Conservation (phyloP, 129 eudicot species). For the Centella asiatica region DNA sequence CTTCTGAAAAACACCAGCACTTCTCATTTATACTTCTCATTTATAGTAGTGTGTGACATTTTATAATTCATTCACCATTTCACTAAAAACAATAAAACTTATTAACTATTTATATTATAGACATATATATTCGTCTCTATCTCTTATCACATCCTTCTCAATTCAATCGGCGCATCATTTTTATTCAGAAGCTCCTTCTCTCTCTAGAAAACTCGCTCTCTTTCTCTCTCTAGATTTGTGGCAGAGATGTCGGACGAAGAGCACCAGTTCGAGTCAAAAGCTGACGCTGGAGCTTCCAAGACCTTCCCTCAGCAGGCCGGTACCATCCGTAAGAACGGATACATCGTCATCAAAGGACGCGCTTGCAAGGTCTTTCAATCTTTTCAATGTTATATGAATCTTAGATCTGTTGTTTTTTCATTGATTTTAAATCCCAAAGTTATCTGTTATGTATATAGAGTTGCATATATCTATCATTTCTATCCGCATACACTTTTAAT, state of each 20-base stretch:
- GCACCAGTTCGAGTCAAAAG: slow-evolving; percentile 41
- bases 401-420: neutral
- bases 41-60: too few species aligned
- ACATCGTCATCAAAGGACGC: slow-evolving; percentile 38
- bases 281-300: slow-evolving; percentile 46
- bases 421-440: neutral
- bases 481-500: too few species aligned
- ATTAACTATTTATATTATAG: too few species aligned
- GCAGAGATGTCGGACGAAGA: slow-evolving; percentile 36
- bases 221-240: neutral
- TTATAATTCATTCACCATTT: too few species aligned
- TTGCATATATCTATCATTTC: too few species aligned
- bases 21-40: too few species aligned
- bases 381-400: neutral
- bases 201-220: neutral
- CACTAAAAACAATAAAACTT: too few species aligned
- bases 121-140: too few species aligned
- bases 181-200: neutral
- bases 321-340: slow-evolving; percentile 39
- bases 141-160: neutral
- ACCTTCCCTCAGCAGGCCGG: slow-evolving; percentile 49
- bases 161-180: neutral
- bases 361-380: slow-evolving; percentile 38
- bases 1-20: too few species aligned
- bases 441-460: too few species aligned